These are phyloP conservation scores for Solanum pinnatisectum DNA, from an alignment of 257 asterid genomes.

Conservation along the genomic window DNA sequence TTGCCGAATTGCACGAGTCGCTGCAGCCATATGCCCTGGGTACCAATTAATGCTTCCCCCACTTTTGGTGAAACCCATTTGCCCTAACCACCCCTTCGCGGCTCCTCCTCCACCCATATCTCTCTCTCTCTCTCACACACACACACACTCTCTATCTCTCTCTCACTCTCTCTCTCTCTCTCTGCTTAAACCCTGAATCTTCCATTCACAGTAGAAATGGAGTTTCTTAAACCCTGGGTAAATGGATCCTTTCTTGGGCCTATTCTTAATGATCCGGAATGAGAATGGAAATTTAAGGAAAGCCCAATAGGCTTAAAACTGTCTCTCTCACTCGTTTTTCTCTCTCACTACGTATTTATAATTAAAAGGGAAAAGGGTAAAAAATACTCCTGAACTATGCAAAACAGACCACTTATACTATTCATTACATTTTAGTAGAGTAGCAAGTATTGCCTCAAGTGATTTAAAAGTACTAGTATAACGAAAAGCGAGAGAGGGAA, in stretches of 20 bases:
- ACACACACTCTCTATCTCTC: not conserved
- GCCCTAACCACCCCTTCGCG: conserved; percentile 42
- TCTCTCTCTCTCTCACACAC: not conserved
- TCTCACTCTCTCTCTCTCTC: not conserved
- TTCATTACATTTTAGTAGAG: not conserved
- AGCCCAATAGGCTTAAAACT: not conserved
- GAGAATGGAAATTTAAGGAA: not conserved
- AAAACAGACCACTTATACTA: too few relatives aligned
- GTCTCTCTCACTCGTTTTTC: not conserved
- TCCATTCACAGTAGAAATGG: not conserved
- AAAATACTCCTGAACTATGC: too few relatives aligned
- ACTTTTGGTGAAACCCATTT: conserved; percentile 55
- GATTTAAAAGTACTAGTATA: too few relatives aligned
- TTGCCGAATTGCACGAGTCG: conserved; percentile 90
- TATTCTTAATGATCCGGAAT: not conserved
- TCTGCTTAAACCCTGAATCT: not conserved
- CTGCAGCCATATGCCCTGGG: conserved; percentile 99
- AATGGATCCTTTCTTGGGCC: not conserved
- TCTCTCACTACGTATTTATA: too few relatives aligned
- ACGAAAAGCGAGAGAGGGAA: not conserved
- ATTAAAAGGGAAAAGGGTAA: too few relatives aligned
- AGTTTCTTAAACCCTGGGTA: not conserved
- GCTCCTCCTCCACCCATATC: conserved; percentile 13
- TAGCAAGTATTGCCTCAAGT: not conserved
- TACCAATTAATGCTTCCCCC: conserved; percentile 55